phyloP scores from a whole-genome alignment of 2,329 filamentous ascomycete genomes.

The Dactylellina leptospora region DNA sequence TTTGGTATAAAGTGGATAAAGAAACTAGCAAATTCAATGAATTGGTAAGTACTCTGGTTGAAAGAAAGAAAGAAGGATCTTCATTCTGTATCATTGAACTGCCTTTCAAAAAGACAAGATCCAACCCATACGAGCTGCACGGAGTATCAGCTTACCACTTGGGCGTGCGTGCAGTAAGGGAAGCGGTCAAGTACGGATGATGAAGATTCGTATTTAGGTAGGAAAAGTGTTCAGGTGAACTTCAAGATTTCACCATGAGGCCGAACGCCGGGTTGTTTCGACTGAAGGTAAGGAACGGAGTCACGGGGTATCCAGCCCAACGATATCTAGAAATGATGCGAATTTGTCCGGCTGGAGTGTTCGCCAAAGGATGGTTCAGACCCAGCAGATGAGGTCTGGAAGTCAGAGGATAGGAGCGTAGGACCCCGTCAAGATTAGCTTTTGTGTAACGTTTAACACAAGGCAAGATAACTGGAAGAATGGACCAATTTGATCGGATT shows the following conservation, averaged over 20 bases:
- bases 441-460: constrained; percentile 47
- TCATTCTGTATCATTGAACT: too few relatives aligned
- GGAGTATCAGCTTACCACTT: constrained; percentile 44
- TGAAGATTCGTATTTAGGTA: not conserved
- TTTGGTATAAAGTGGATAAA: not conserved
- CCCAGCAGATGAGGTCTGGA: constrained; percentile 16
- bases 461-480: constrained; percentile 2
- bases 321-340: constrained; percentile 13
- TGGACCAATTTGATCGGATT: constrained; percentile 3
- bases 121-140: not conserved
- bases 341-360: not conserved
- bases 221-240: not conserved
- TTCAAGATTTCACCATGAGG: not conserved
- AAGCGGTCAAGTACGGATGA: not conserved
- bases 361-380: constrained; percentile 5
- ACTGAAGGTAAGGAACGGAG: constrained; percentile 18
- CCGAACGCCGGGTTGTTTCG: not conserved
- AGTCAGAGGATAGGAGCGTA: not conserved
- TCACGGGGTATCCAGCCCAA: constrained; percentile 33
- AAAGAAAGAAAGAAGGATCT: too few relatives aligned
- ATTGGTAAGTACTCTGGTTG: constrained; percentile 36
- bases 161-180: constrained; percentile 11
- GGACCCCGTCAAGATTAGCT: constrained; percentile 29
- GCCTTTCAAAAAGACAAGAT: not conserved
- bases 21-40: constrained; percentile 9